Base-by-base conservation (phyloP, 2,329 filamentous ascomycete genomes). In the Colletotrichum orbiculare region DNA sequence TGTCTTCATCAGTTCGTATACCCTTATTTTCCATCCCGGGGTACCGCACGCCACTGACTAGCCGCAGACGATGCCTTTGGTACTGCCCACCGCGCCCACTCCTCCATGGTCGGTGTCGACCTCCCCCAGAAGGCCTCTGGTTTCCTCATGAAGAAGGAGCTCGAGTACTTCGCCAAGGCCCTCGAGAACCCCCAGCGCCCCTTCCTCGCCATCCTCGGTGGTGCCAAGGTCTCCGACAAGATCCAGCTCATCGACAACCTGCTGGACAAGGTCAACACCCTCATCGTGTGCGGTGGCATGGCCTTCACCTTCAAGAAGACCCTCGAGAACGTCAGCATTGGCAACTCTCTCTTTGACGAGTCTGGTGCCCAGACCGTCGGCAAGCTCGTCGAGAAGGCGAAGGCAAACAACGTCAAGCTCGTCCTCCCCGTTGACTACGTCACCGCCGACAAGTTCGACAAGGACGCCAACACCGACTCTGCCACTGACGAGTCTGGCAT, bases 251-350 rank as follows among this genome's bases (percentile, higher is more conserved):
- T 99, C 77, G 94, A 99, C 84, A 99, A 99, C 87, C 87, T 99
- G 71, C 91, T 99, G 72, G 92, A 94, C 82, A 98, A 99, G 88
- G 94, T 99, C 80, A 88, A 99, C 87, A 96, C 91, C 79, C 88
- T 99, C 71, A 91, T 99, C 81, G 91, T 99, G 82, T 97, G 95
- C 79, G 96, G 96, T 77, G 96, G 86, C 74, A 99, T 99, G 96
- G 94, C 96, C 69, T 99, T 98, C 85, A 99, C 96, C 73, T 99
- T 99, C 89, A 98, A 98, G 88, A 99, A 99, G 89, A 95, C 93
- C n/a, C 87, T 98, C 62, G 88, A 97, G 82, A 85, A 87, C 77
- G 90, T 98, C 75, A 87, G 90, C 80, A 99, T 99, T 71, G 96
- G 96, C 67, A 89, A 89, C 84, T 96, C 86, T 56, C 87, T 99